A percentile compares a stretch with the other conserved stretches of the same genome.
Evolutionary conservation across 2,329 filamentous ascomycete genomes (phyloP).

Genomic region (Penicillium rolfsii): DNA sequence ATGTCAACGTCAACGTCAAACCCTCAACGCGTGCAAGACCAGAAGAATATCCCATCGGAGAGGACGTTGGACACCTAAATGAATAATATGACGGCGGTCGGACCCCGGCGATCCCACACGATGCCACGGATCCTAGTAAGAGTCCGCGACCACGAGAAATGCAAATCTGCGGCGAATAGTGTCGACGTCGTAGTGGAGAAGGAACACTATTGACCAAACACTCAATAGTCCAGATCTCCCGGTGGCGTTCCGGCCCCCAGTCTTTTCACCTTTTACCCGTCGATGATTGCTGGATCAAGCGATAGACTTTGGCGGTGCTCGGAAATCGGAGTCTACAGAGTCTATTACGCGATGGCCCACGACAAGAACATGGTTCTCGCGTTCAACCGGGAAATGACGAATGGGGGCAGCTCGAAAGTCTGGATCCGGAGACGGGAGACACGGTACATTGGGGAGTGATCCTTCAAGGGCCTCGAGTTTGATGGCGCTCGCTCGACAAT

Average conservation of each 20-base stretch:
- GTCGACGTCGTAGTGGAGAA: constrained; percentile 4
- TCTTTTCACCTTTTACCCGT: background rate
- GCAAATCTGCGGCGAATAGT: background rate
- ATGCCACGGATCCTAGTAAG: background rate
- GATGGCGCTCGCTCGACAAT: no score
- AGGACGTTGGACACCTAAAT: constrained; percentile 2
- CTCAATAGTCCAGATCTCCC: constrained; percentile 7
- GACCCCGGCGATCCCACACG: background rate
- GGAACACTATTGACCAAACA: constrained; percentile 14
- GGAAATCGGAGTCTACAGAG: constrained; percentile 9
- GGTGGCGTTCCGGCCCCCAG: background rate
- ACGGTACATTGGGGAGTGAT: no score
- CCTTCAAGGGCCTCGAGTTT: no score
- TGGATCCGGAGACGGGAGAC: no score
- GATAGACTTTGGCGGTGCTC: constrained; percentile 7
- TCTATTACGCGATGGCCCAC: constrained; percentile 10
- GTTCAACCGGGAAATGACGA: no score
- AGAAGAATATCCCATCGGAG: background rate
- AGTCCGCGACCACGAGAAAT: background rate
- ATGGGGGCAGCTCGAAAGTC: no score
- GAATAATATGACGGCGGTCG: constrained; percentile 1
- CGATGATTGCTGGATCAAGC: background rate
- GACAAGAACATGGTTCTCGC: constrained; percentile 7
- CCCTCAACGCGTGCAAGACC: background rate
- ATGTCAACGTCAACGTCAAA: background rate